Evolutionary conservation across 768 basidiomycete genomes (phyloP), one percentile per base, ranked within the genome.

Genomic region (Pulveroboletus sp.): DNA sequence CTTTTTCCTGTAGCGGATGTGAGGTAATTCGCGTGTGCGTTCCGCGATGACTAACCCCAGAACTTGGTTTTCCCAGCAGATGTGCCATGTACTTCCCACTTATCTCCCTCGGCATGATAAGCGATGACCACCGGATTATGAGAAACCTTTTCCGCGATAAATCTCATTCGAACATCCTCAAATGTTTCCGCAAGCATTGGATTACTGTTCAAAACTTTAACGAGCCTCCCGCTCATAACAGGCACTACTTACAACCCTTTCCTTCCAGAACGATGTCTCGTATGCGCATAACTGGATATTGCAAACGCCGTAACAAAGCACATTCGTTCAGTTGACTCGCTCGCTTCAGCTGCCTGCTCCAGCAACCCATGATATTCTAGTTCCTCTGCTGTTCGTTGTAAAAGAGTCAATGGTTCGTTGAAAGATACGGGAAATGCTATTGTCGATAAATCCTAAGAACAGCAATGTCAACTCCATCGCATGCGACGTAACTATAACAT

Each of bases 141-240:
- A 33, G 79, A 79, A 53, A 91, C 90, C 72, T 94, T 94, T 70
- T 94, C 90, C 39, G 88, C 85, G 43, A 94, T 77, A 61, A 92
- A 89, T 49, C 79, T 83, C 80, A 88, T 84, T 36, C 89, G 81
- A 38, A 73, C 59, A 53, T 91, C 87, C 67, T 94, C 91, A 52
- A 87, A 94, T 2, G 91, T 93, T 67, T 94, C 91, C 4, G 80
- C 87, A 40, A 92, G 78, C 82, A 93, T 84, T 1, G 91, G 91
- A 55, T 90, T 94, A 58, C 89, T 92, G 57, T n/a, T 40, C 37
- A 51, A 29, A 52, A 47, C 38, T 29, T 43, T n/a, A 60, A 35
- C 29, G 39, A 24, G 49, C 33, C 32, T 36, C 41, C 46, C 19
- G 42, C 33, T 48, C 33, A 44, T 43, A n/a, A 27, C 42, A 35